Evolutionary conservation across 2,329 filamentous ascomycete genomes (phyloP).

Genomic region (Tolypocladium tropicale): DNA sequence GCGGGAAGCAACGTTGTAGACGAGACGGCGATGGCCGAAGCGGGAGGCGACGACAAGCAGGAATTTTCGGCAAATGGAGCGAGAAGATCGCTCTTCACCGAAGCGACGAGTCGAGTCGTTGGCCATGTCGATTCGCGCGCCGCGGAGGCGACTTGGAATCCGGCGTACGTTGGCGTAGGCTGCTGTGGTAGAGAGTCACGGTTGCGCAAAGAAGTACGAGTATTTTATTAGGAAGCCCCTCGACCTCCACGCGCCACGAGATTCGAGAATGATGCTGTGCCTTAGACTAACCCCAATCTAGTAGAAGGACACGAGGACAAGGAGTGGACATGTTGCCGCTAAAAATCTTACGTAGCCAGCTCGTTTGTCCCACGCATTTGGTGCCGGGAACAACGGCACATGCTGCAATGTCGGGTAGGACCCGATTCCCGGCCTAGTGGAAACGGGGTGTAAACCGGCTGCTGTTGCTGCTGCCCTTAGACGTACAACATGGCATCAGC

Average conservation of each 20-base stretch:
- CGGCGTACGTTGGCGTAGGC: background rate
- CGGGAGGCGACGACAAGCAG: background rate
- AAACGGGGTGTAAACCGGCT: background rate
- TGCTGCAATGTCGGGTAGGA: background rate
- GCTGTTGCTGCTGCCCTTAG: background rate
- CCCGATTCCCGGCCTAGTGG: background rate
- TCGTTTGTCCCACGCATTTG: background rate
- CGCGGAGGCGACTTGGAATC: background rate
- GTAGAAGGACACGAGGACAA: background rate
- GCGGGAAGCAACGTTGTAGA: conserved; percentile 5
- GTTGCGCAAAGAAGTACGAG: background rate
- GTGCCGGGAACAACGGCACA: background rate
- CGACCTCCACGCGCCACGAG: background rate
- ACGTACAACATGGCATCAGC: background rate
- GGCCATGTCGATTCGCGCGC: background rate
- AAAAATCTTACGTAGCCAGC: background rate
- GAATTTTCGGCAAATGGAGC: background rate
- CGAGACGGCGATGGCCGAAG: background rate
- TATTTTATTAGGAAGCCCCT: background rate
- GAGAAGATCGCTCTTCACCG: background rate
- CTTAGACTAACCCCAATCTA: background rate
- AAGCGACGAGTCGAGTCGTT: background rate
- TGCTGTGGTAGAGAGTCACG: background rate
- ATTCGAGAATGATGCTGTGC: background rate
- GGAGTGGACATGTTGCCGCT: background rate